Conservation (phyloP, 495 filamentous ascomycete genomes). For the Podospora bellae-mahoneyi region DNA sequence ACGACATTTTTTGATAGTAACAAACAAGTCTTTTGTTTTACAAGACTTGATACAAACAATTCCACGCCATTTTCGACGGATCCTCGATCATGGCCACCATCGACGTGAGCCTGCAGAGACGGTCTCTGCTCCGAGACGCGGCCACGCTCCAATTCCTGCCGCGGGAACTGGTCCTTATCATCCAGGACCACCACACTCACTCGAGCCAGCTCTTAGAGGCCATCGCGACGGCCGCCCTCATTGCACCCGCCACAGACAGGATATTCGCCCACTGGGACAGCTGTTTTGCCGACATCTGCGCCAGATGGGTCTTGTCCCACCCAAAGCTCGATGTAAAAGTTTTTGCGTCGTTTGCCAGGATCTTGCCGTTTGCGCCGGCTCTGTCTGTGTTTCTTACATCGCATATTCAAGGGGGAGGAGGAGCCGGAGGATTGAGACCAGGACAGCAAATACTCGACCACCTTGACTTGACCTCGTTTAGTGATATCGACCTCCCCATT, state of each 20-base stretch:
- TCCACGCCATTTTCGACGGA: slow-evolving; percentile 19
- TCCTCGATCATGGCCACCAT: slow-evolving; percentile 41
- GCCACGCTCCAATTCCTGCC: slow-evolving; percentile 55
- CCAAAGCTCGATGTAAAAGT: slow-evolving; percentile 47
- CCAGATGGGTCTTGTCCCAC: slow-evolving; percentile 61
- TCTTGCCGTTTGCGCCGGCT: slow-evolving; percentile 75
- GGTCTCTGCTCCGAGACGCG: slow-evolving; percentile 37
- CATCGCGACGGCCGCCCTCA: slow-evolving; percentile 63
- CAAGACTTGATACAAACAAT: slow-evolving; percentile 18
- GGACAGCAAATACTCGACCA: slow-evolving; percentile 11
- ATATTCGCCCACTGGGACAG: slow-evolving; percentile 69
- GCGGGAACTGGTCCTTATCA: slow-evolving; percentile 59
- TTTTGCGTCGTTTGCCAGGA: slow-evolving; percentile 70
- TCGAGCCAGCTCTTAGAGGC: slow-evolving; percentile 65
- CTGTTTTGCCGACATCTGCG: slow-evolving; percentile 74
- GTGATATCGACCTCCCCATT: slow-evolving; percentile 32
- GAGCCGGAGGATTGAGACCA: background rate
- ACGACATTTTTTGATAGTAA: background rate
- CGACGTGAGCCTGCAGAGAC: slow-evolving; percentile 42
- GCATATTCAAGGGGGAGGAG: slow-evolving; percentile 26
- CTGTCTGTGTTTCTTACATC: slow-evolving; percentile 53
- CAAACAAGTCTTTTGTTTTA: slow-evolving; percentile 8
- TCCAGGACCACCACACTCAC: slow-evolving; percentile 56
- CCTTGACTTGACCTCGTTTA: slow-evolving; percentile 25
- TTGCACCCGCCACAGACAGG: slow-evolving; percentile 58